Base-by-base conservation (phyloP, 768 basidiomycete genomes). In the Omphalotus guepiniiformis region DNA sequence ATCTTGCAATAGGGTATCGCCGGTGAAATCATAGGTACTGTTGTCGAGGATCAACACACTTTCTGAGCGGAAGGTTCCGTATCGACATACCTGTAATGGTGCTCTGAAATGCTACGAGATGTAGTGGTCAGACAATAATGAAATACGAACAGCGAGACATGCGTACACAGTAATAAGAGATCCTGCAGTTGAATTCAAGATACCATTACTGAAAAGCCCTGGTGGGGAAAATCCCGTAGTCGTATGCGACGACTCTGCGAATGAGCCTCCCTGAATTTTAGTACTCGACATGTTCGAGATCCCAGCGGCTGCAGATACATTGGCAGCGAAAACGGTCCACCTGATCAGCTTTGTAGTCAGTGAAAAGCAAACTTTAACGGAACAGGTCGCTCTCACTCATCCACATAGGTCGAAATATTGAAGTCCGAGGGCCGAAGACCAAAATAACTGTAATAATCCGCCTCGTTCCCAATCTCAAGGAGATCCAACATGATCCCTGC, bases 391-490 rank as follows among this genome's bases (percentile, higher is more conserved):
- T 66, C 74, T 46, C 57, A 81, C 81, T 81, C 68, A 41, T 58
- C 42, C 25, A 77, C 71, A 54, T 80, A 81, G 58, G 76, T 62
- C 6, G 61, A 53, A 19, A 70, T 58, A 39, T 58, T 73, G 53
- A 73, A 80, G 15, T 53, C 58, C 4, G 56, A 54, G 27, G 67
- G 45, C 41, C 80, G 54, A 4, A 42, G 53, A 5, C 60, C 59
- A 36, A 63, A 64, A 22, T 41, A 55, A 16, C 7, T 36, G 58
- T 81, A 83, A 9, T 82, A 57, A 58, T 84, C 79, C 0, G 80
- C 67, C 61, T 83, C 80, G 42, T 85, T 83, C 9, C 82, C 82
- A 38, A 80, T 71, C 55, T 83, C 79, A 46, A 83, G 67, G n/a
- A 73, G 71, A 46, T 81, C 79, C 16, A 83, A 67, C 1, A 62